These are phyloP conservation scores for Trichomonascaceae sp. DNA, from an alignment of 1,139 yeast species.

Conservation along the genomic window DNA sequence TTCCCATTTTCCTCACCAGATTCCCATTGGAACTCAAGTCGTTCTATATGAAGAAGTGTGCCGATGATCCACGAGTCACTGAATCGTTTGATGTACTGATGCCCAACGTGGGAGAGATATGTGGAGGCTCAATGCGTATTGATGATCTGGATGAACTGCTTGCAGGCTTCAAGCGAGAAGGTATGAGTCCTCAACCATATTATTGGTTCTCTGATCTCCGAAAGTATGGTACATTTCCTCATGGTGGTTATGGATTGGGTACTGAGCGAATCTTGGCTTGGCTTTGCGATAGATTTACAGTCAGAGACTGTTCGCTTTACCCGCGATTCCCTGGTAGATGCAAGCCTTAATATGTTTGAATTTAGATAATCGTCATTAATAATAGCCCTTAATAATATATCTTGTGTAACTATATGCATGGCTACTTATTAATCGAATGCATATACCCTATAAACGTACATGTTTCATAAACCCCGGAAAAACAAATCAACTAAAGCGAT, in stretches of 20 bases:
- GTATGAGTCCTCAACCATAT: constrained; percentile 69
- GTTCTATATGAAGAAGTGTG: constrained; percentile 92
- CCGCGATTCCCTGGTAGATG: constrained; percentile 99
- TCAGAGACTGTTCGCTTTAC: constrained; percentile 93
- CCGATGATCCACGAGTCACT: constrained; percentile 87
- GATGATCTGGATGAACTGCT: constrained; percentile 71
- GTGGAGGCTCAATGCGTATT: constrained; percentile 99
- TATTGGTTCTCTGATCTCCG: constrained; percentile 97
- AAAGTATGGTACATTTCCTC: constrained; percentile 96
- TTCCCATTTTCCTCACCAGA: constrained; percentile 82
- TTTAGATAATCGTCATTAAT: background rate
- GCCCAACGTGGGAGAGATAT: constrained; percentile 98
- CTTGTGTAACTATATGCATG: background rate
- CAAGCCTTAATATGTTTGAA: constrained; percentile 59
- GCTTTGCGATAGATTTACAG: constrained; percentile 96
- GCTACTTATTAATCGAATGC: background rate
- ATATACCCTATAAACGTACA: background rate
- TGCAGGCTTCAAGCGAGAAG: constrained; percentile 90
- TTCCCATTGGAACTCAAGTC: constrained; percentile 98
- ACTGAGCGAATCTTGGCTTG: constrained; percentile 97
- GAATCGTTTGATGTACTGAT: constrained; percentile 96
- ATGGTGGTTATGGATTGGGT: constrained; percentile 98
- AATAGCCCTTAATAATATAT: background rate
- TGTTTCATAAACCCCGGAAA: background rate
- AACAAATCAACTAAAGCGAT: background rate